phyloP scores from a whole-genome alignment of 495 filamentous ascomycete genomes.

The Penicillium mononematosum region DNA sequence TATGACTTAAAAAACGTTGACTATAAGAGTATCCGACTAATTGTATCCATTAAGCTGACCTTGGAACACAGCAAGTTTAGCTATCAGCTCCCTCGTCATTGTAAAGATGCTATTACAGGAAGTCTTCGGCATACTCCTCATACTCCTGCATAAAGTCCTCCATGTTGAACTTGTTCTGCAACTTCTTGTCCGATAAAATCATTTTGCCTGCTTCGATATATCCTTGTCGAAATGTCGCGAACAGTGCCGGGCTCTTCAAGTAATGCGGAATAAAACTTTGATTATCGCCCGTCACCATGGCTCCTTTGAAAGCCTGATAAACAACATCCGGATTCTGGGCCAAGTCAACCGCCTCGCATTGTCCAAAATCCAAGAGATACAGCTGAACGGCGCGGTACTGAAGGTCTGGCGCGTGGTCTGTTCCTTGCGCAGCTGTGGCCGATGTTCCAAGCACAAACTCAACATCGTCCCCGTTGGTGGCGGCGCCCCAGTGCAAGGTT shows the following conservation, averaged over 20 bases:
- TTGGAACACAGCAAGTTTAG: too few species aligned
- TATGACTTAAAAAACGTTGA: too few species aligned
- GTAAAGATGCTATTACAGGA: constrained; percentile 6
- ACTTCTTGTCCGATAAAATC: constrained; percentile 3
- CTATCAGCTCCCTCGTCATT: too few species aligned
- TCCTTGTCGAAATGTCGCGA: constrained; percentile 12
- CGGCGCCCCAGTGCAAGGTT: constrained; percentile 18
- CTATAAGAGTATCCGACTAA: too few species aligned
- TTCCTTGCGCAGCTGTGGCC: not conserved
- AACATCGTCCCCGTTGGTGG: constrained; percentile 16
- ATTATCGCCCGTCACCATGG: constrained; percentile 20
- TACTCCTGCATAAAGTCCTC: constrained; percentile 17
- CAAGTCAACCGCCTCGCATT: constrained; percentile 16
- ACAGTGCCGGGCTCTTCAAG: constrained; percentile 10
- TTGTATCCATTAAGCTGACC: too few species aligned
- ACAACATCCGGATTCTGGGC: constrained; percentile 8
- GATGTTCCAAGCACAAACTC: constrained; percentile 22
- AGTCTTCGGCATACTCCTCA: constrained; percentile 15
- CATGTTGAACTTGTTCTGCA: constrained; percentile 10
- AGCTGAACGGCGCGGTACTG: constrained; percentile 10
- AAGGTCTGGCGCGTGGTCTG: not conserved
- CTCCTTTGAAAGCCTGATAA: constrained; percentile 21
- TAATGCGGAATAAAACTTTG: constrained; percentile 15
- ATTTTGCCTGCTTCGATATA: constrained; percentile 13
- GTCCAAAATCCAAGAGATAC: constrained; percentile 17